Conservation (phyloP, 441 rosid species). For the Erodium texanum region DNA sequence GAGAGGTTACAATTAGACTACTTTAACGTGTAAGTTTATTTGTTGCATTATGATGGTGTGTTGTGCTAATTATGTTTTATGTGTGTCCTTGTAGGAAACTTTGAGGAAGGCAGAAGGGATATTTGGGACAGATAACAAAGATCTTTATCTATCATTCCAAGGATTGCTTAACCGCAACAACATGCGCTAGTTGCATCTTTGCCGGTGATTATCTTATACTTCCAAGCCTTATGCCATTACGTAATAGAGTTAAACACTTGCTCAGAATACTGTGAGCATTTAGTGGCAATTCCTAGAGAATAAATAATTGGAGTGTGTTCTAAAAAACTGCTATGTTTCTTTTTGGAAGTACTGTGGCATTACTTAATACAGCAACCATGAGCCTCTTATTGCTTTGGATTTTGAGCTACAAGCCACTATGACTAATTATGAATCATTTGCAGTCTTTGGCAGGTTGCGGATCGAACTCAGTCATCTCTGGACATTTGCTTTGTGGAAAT, state of each 20-base stretch:
- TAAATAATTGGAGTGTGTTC: no score
- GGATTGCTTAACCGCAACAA: slow-evolving; percentile 66
- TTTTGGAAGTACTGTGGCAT: no score
- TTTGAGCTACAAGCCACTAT: not conserved
- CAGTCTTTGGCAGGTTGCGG: slow-evolving; percentile 13
- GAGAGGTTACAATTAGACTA: slow-evolving; percentile 46
- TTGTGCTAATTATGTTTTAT: not conserved
- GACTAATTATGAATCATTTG: not conserved
- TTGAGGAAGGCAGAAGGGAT: slow-evolving; percentile 84
- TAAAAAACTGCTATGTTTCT: no score
- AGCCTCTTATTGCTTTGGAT: no score
- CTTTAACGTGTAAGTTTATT: not conserved
- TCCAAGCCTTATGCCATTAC: not conserved
- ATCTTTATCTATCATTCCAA: slow-evolving; percentile 73
- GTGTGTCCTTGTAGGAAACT: slow-evolving; percentile 54
- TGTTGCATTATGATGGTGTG: not conserved
- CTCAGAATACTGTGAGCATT: no score
- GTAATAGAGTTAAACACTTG: no score
- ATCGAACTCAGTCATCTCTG: slow-evolving; percentile 8
- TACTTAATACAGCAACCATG: no score
- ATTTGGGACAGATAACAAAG: slow-evolving; percentile 80
- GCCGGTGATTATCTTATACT: slow-evolving; percentile 9
- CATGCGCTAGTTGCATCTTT: slow-evolving; percentile 31
- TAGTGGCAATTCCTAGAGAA: no score
- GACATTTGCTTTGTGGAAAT: slow-evolving; percentile 3